Percentiles rank a stretch among this genome's conserved stretches.
These are phyloP conservation scores for Carallia brachiata DNA, from an alignment of 345 rosid species.

Conservation along the genomic window DNA sequence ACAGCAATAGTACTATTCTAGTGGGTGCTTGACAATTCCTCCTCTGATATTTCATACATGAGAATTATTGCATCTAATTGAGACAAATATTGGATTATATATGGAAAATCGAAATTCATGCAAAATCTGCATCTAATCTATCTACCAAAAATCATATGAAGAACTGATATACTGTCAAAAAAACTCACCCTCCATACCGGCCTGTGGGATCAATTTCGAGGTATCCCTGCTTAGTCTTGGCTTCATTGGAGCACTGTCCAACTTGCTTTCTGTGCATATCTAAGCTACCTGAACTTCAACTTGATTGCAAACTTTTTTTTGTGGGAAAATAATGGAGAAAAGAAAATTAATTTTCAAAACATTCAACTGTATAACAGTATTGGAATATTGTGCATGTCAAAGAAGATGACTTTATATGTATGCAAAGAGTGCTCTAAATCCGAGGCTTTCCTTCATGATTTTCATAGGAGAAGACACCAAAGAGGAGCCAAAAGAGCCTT, in stretches of 20 bases:
- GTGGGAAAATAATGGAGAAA: not conserved
- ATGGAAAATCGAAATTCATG: not conserved
- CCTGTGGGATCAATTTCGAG: conserved; percentile 44
- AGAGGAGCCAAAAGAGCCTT: conserved; percentile 33
- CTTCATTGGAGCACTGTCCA: conserved; percentile 16
- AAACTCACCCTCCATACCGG: conserved; percentile 54
- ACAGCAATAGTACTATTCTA: not conserved
- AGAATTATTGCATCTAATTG: not conserved
- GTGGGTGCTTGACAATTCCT: not conserved
- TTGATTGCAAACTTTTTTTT: not conserved
- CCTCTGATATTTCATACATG: not conserved
- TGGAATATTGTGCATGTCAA: not conserved
- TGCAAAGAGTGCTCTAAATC: conserved; percentile 11
- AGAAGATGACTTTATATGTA: not conserved
- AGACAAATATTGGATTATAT: not conserved
- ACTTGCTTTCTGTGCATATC: conserved; percentile 28
- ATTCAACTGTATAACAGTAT: not conserved
- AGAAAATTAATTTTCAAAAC: not conserved
- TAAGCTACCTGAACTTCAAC: not conserved
- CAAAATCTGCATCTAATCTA: not conserved
- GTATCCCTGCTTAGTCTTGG: conserved; percentile 20
- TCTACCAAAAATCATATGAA: not conserved
- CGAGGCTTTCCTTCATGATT: conserved; percentile 40
- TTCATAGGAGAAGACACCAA: conserved; percentile 38
- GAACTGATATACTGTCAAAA: not conserved